A percentile compares a stretch with the other conserved stretches of the same genome.
phyloP scores from a whole-genome alignment of 2,329 filamentous ascomycete genomes.

The Curvularia sp. region DNA sequence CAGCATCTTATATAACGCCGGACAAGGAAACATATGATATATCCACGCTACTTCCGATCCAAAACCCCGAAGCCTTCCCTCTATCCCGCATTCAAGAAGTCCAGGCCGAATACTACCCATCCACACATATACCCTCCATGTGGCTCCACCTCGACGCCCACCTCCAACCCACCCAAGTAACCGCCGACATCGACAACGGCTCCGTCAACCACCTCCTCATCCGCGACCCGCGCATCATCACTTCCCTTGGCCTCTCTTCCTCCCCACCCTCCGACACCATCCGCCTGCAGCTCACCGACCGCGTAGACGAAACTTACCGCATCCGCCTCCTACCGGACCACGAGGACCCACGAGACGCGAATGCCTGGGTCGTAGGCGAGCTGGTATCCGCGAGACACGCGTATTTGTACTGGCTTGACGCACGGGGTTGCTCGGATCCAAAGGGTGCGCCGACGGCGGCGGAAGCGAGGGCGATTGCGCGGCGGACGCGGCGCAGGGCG shows the following conservation, averaged over 20 bases:
- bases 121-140: conserved; percentile 17
- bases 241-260: conserved; percentile 15
- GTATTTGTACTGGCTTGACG: conserved; percentile 29
- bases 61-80: conserved; percentile 24
- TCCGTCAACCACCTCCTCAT: conserved; percentile 27
- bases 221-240: conserved; percentile 18
- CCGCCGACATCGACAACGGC: conserved; percentile 23
- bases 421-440: conserved; percentile 15
- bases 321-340: conserved; percentile 16
- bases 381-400: conserved; percentile 23
- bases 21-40: background rate
- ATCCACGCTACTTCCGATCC: conserved; percentile 14
- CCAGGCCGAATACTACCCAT: conserved; percentile 22
- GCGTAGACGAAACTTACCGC: conserved; percentile 20
- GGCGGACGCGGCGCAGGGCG: conserved; percentile 10
- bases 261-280: conserved; percentile 7
- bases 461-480: conserved; percentile 21
- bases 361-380: conserved; percentile 23
- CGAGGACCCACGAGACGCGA: background rate
- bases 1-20: background rate
- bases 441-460: conserved; percentile 9
- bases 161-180: conserved; percentile 17
- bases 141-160: conserved; percentile 10
- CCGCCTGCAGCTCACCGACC: background rate
- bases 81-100: conserved; percentile 21